These are phyloP conservation scores for Melanomma pulvis-pyrius DNA, from an alignment of 495 filamentous ascomycete genomes.

Conservation along the genomic window DNA sequence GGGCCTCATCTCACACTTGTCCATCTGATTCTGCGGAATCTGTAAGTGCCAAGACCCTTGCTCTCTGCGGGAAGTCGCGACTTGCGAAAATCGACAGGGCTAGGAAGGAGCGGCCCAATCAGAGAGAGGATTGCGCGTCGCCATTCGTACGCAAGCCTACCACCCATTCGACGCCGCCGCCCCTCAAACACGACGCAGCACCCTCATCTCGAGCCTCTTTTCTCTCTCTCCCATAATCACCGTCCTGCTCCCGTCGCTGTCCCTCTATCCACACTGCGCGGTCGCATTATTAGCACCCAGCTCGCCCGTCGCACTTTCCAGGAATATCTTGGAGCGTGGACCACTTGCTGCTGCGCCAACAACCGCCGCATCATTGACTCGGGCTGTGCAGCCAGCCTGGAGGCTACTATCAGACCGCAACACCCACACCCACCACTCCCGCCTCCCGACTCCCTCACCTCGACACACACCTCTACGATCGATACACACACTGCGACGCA, in stretches of 20 bases:
- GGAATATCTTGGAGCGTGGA: constrained; percentile 13
- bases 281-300: background rate
- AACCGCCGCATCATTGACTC: constrained; percentile 14
- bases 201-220: background rate
- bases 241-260: background rate
- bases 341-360: constrained; percentile 26
- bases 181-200: background rate
- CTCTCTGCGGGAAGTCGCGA: background rate
- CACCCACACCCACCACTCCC: background rate
- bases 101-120: too few relatives aligned
- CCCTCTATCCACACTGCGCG: background rate
- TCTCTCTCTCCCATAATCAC: background rate
- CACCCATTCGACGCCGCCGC: background rate
- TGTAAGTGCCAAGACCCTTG: background rate
- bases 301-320: background rate
- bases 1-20: too few relatives aligned
- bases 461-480: background rate
- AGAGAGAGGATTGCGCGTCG: background rate
- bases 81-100: too few relatives aligned
- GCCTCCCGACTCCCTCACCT: constrained; percentile 6
- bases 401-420: background rate
- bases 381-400: constrained; percentile 28
- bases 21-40: background rate
- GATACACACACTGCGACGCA: constrained; percentile 1
- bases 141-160: background rate